A percentile compares a stretch with the other conserved stretches of the same genome.
Evolutionary conservation across 2,329 filamentous ascomycete genomes (phyloP).

Genomic region (Sporothrix pseudoabietina): DNA sequence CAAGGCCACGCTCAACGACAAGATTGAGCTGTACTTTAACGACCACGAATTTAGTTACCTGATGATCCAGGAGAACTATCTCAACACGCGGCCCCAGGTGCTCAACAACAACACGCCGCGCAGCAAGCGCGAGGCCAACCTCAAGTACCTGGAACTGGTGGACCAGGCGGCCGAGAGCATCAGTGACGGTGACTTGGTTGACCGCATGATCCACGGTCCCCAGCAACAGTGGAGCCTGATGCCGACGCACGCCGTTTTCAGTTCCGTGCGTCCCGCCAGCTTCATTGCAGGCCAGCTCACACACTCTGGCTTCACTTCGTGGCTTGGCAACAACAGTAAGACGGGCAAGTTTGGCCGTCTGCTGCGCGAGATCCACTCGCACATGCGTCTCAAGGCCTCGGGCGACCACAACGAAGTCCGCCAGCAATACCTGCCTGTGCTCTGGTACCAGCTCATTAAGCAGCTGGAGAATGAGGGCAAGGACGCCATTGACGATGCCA

Average conservation of each 20-base stretch:
- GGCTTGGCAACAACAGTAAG: constrained; percentile 96
- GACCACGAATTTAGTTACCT: constrained; percentile 97
- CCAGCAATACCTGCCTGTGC: constrained; percentile 86
- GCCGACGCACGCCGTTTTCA: constrained; percentile 94
- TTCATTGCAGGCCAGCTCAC: constrained; percentile 79
- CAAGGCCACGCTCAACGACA: constrained; percentile 89
- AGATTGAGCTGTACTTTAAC: constrained; percentile 98
- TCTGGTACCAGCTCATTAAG: constrained; percentile 81
- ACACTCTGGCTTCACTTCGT: constrained; percentile 77
- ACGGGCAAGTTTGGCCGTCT: constrained; percentile 74
- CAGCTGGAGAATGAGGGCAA: constrained; percentile 77
- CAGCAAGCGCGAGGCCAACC: constrained; percentile 66
- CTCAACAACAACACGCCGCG: constrained; percentile 61
- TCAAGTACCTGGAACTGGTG: constrained; percentile 83
- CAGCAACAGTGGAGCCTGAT: constrained; percentile 99
- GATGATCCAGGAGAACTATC: constrained; percentile 98
- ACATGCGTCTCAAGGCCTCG: constrained; percentile 89
- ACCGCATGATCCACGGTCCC: constrained; percentile 96
- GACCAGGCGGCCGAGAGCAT: constrained; percentile 93
- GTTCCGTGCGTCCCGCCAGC: constrained; percentile 87
- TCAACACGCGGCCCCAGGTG: constrained; percentile 74
- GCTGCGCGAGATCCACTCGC: constrained; percentile 91
- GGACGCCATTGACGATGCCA: constrained; percentile 78
- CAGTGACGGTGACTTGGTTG: constrained; percentile 93
- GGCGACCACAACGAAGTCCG: constrained; percentile 92